Evolutionary conservation across 2,329 filamentous ascomycete species (phyloP).

Genomic region (Coniochaeta sp.): DNA sequence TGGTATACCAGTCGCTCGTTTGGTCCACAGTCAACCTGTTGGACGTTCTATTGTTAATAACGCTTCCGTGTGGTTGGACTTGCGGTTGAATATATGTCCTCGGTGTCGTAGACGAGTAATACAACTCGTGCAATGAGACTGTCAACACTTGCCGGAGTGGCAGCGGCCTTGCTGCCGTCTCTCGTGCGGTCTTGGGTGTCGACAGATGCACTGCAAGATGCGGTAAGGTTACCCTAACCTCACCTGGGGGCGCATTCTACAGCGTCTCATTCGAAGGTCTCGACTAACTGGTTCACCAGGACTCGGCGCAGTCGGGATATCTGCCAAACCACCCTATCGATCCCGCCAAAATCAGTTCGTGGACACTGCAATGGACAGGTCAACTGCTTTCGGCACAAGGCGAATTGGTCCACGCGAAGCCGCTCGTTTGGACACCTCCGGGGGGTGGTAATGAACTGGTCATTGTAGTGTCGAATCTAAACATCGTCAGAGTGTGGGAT

Average conservation of each 20-base stretch:
- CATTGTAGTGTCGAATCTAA: constrained; percentile 30
- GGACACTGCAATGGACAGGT: neutral
- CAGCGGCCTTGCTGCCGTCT: neutral
- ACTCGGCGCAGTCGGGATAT: constrained; percentile 28
- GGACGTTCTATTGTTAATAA: neutral
- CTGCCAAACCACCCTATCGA: constrained; percentile 33
- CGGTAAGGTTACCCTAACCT: neutral
- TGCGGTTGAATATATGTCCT: neutral
- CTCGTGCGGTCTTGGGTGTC: neutral
- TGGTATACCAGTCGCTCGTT: neutral
- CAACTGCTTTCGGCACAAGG: neutral
- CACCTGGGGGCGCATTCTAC: neutral
- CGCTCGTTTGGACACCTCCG: neutral
- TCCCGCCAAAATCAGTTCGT: constrained; percentile 21
- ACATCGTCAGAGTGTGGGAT: constrained; percentile 30
- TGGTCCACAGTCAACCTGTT: neutral
- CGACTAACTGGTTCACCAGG: constrained; percentile 4
- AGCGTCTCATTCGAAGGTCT: neutral
- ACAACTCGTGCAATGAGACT: neutral
- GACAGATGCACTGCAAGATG: neutral
- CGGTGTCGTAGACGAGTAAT: neutral
- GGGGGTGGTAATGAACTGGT: constrained; percentile 20
- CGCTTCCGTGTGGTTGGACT: neutral
- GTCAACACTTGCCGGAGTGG: neutral
- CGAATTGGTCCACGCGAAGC: neutral